A percentile compares a stretch with the other conserved stretches of the same genome.
Evolutionary conservation across 108 stramenopile species (phyloP).

Genomic region (Nitzschia sp.): DNA sequence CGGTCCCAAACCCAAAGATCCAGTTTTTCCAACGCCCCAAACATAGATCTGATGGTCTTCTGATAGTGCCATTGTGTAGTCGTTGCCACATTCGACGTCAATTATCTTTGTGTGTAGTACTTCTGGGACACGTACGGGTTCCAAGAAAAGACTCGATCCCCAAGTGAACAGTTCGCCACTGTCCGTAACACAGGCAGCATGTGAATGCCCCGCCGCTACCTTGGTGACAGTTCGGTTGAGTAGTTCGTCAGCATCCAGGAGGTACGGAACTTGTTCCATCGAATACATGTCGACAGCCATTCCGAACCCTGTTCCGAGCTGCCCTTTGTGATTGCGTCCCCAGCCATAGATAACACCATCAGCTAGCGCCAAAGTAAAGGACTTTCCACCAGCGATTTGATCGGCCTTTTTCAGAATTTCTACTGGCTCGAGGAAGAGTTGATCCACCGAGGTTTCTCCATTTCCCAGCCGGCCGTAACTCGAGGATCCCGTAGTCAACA

Average conservation of each 20-base stretch:
- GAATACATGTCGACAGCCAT: conserved; percentile 88
- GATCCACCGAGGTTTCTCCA: conserved; percentile 71
- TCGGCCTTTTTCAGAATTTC: conserved; percentile 62
- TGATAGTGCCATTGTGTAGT: conserved; percentile 74
- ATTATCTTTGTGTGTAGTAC: conserved; percentile 66
- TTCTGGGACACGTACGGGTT: conserved; percentile 70
- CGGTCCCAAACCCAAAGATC: conserved; percentile 68
- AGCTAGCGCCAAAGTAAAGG: conserved; percentile 72
- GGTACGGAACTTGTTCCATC: conserved; percentile 75
- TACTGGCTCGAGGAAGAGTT: conserved; percentile 79
- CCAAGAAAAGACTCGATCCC: conserved; percentile 79
- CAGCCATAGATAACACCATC: conserved; percentile 80
- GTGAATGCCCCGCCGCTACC: conserved; percentile 78
- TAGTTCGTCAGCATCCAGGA: conserved; percentile 72
- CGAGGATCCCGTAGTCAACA: conserved; percentile 72
- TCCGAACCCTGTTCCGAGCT: conserved; percentile 82
- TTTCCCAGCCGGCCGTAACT: conserved; percentile 83
- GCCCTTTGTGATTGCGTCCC: conserved; percentile 88
- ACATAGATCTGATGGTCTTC: conserved; percentile 65
- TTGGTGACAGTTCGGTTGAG: conserved; percentile 58
- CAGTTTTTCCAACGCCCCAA: conserved; percentile 75
- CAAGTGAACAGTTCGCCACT: conserved; percentile 87
- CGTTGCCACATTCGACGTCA: conserved; percentile 74
- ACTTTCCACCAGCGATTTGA: conserved; percentile 71
- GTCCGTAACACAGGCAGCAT: conserved; percentile 87